These are phyloP conservation scores for Conoideocrella luteorostrata DNA, from an alignment of 2,329 filamentous ascomycete genomes.

Conservation along the genomic window DNA sequence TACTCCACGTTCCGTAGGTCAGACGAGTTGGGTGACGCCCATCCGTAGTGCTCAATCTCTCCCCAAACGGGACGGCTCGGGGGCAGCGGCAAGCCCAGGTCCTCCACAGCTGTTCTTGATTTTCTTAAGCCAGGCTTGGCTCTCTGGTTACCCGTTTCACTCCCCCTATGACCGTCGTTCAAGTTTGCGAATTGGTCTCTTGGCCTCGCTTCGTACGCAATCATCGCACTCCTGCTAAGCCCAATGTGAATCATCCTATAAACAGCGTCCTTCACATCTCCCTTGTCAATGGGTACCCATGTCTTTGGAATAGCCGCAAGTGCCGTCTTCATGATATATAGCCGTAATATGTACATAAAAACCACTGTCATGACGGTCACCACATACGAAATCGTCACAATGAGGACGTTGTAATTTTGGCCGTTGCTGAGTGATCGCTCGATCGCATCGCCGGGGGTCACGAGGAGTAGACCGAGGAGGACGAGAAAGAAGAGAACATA, in stretches of 20 bases:
- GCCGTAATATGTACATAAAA: conserved; percentile 74
- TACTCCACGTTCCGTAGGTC: conserved; percentile 82
- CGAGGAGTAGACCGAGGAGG: conserved; percentile 64
- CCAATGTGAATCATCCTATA: conserved; percentile 67
- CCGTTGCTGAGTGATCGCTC: conserved; percentile 63
- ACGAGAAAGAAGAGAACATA: conserved; percentile 73
- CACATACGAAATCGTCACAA: conserved; percentile 70
- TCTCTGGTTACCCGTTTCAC: conserved; percentile 14
- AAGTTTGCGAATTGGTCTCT: conserved; percentile 17
- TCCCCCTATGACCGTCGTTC: conserved; percentile 12
- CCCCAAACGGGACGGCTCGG: conserved; percentile 62
- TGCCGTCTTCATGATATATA: conserved; percentile 78
- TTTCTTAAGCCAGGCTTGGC: conserved; percentile 21
- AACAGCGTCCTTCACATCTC: conserved; percentile 70
- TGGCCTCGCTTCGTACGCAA: conserved; percentile 60
- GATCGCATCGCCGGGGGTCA: conserved; percentile 76
- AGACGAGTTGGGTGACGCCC: conserved; percentile 71
- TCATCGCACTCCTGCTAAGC: conserved; percentile 68
- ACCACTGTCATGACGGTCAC: conserved; percentile 62
- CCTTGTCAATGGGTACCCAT: conserved; percentile 80
- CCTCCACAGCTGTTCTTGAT: conserved; percentile 30
- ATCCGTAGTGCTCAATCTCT: conserved; percentile 77
- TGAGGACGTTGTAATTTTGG: conserved; percentile 75
- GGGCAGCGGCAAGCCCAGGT: conserved; percentile 41
- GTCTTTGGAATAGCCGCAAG: conserved; percentile 78